Evolutionary conservation across 768 basidiomycete species (phyloP).

Genomic region (Boletus sensibilis): DNA sequence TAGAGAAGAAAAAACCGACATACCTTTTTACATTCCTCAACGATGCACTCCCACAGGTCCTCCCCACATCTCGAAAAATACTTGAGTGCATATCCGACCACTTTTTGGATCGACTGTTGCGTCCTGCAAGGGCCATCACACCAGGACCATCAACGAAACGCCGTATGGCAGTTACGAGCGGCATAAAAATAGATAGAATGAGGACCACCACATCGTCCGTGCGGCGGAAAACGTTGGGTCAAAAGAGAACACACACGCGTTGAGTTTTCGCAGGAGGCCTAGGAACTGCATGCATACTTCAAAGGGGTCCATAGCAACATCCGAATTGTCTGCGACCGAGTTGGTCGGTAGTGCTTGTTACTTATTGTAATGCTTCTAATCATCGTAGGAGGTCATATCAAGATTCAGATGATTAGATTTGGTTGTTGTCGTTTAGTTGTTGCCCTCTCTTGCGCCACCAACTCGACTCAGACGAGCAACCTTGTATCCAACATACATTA

Average conservation of each 20-base stretch:
- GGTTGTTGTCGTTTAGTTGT: too few relatives aligned
- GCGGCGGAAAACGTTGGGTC: not conserved
- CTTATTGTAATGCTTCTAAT: too few relatives aligned
- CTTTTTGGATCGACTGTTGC: slow-evolving; percentile 85
- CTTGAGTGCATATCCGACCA: slow-evolving; percentile 82
- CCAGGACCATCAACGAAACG: not conserved
- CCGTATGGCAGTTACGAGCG: not conserved
- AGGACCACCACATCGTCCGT: not conserved
- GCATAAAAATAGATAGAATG: not conserved
- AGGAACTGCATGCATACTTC: slow-evolving; percentile 78
- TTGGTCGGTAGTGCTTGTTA: not conserved
- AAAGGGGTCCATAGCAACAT: slow-evolving; percentile 47
- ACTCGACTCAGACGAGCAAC: too few relatives aligned
- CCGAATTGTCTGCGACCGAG: not conserved
- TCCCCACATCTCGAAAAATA: slow-evolving; percentile 84
- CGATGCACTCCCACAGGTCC: slow-evolving; percentile 90
- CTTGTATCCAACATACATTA: too few relatives aligned
- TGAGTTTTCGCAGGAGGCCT: slow-evolving; percentile 56
- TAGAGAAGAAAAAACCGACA: not conserved
- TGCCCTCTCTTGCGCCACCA: too few relatives aligned
- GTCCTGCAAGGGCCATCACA: slow-evolving; percentile 45
- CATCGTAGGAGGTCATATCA: too few relatives aligned
- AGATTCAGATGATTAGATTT: too few relatives aligned
- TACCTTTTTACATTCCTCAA: slow-evolving; percentile 90
- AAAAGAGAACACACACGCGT: slow-evolving; percentile 46